Evolutionary conservation across 495 filamentous ascomycete genomes (phyloP), one percentile per base, ranked within the genome.

Genomic region (Neurospora sp.): DNA sequence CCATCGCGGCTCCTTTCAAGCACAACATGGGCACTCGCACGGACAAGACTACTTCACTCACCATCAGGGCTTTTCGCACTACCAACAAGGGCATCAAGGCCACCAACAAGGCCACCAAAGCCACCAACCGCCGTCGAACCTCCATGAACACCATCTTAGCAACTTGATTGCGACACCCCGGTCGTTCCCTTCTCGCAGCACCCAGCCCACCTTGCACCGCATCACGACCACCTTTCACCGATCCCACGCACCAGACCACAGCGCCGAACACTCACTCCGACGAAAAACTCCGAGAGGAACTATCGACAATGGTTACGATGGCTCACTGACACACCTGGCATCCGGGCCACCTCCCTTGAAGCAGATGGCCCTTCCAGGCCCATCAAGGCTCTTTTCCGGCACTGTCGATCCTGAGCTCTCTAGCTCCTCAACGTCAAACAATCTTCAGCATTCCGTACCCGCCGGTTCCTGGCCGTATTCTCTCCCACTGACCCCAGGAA

Each of bases 261-360:
- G 80, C 20, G 74, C 75, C 40, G 94, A 98, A 81, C 90, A 98
- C 81, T 91, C 93, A 71, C 85, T 99, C 48, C 88, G 96, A 74
- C 89, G 96, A 68, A 99, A 99, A 79, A 98, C 96, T 9, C 96
- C 96, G 10, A 96, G 91, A 76, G 96, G 96, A 31, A 97, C 94
- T 22, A 87, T 99, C 71, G 92, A 94, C 70, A 94, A 93, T 72
- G 95, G 94, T 16, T 99, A 99, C 78, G 95, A 98, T 87, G 95
- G 93, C 12, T 93, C 92, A 8, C 88, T 90, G 3, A 85, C 89
- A 38, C 93, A 96, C 79, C 89, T 91, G 78, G 88, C 87, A 4
- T 88, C 89, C 22, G 92, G 92, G 65, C 93, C 93, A 42, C 93
- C 92, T 69, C 89, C 92, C 3, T 83, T 88, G 39, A 99, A 98